Evolutionary conservation across 2,329 filamentous ascomycete genomes (phyloP), one percentile per base, ranked within the genome.

Genomic region (Fusarium sp.): DNA sequence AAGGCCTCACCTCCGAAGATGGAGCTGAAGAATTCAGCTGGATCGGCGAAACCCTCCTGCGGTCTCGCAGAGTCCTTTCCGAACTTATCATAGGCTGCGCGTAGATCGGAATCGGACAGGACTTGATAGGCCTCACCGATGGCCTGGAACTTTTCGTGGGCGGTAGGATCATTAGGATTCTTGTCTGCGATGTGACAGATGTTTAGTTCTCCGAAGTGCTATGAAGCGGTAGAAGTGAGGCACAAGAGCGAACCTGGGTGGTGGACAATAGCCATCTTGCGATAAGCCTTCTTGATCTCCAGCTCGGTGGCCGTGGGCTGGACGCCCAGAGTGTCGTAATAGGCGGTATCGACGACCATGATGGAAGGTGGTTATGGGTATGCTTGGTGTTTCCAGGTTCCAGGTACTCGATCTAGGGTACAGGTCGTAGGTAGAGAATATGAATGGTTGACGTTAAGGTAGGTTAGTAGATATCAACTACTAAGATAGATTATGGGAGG

Each of bases 1-100:
- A 99, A 99, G 17, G 95, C 94, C 77, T 98, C 95, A 68, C 96
- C 96, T 76, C 96, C 96, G 80, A 99, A 99, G 76, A 99, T 99
- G 86, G 95, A 97, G 78, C 93, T 93, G 84, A 99, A 99, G 88
- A 99, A 99, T 83, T 99, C 96, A 72, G 94, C 89, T 3, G 96
- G 96, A 81, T 99, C 96, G 86, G 93, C 93, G 81, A 99, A 99
- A 70, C 96, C 96, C 77, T 94, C 93, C 77, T 91, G 90, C 1
- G 96, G 96, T 79, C 95, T 93, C 10, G 96, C 95, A 75, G 94
- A 91, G 78, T 99, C 96, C 84, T 98, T 98, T 81, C 96, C 96
- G 86, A 91, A 95, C 83, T 97, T 97, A 84, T 99, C 96, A 86
- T 99, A 99, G 79, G 94, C 92, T 78, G 92, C 93, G 78, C 96